phyloP scores from a whole-genome alignment of 1,284 basidiomycete species.

The Ganoderma boninense region DNA sequence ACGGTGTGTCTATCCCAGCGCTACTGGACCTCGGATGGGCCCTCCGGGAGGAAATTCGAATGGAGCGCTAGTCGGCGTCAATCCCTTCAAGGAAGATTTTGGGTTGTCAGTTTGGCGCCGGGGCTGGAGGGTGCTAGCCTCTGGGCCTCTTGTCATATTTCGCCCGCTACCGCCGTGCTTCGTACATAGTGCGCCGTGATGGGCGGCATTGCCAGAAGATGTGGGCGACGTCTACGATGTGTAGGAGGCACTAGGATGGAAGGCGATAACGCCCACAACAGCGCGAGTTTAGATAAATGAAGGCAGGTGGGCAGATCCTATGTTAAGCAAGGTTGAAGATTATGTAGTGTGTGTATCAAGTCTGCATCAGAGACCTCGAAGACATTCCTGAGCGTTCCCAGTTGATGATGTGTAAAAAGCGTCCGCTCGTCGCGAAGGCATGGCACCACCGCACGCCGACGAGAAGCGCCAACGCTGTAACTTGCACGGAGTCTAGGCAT shows the following conservation, averaged over 20 bases:
- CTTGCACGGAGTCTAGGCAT: constrained; percentile 11
- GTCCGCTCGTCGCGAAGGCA: constrained; percentile 14
- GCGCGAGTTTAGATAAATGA: constrained; percentile 1
- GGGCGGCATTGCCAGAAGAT: background rate
- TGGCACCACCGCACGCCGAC: constrained; percentile 4
- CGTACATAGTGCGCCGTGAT: background rate
- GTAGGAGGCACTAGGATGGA: background rate
- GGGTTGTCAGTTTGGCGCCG: constrained; percentile 5
- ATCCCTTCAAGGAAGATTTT: background rate
- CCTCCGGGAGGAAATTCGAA: constrained; percentile 16
- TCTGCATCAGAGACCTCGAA: constrained; percentile 19
- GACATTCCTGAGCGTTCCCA: constrained; percentile 16
- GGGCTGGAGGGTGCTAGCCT: no score
- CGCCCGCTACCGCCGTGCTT: background rate
- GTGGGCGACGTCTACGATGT: background rate
- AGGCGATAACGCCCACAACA: background rate
- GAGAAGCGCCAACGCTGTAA: constrained; percentile 9
- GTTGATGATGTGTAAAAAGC: constrained; percentile 18
- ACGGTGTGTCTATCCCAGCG: constrained; percentile 7
- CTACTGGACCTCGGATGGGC: constrained; percentile 11
- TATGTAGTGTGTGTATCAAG: constrained; percentile 6
- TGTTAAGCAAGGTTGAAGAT: constrained; percentile 11
- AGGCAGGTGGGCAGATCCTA: background rate
- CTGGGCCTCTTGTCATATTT: no score
- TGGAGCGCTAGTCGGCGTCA: background rate